phyloP scores from a whole-genome alignment of 345 rosid genomes.

The Boechera stricta region DNA sequence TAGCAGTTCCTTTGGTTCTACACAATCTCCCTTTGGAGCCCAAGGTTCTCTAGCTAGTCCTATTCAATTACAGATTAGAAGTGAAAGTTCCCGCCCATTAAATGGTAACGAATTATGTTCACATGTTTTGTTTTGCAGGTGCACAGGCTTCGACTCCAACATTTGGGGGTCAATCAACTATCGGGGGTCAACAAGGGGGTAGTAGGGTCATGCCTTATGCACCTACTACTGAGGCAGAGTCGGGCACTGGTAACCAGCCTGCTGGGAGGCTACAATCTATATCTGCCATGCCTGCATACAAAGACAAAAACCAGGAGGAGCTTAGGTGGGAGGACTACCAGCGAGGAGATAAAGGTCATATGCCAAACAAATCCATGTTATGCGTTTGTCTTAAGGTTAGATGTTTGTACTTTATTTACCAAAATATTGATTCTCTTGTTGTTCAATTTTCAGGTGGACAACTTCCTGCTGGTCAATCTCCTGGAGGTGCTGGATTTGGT shows the following conservation, averaged over 20 bases:
- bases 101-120: conserved; percentile 7
- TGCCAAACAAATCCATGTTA: conserved; percentile 14
- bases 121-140: conserved; percentile 54
- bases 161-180: conserved; percentile 63
- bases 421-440: conserved; percentile 24
- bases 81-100: not conserved
- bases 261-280: conserved; percentile 82
- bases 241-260: conserved; percentile 53
- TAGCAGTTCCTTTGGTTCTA: conserved; percentile 62
- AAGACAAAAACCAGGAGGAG: conserved; percentile 86
- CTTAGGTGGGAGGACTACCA: conserved; percentile 97
- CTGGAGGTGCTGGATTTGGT: conserved; percentile 59
- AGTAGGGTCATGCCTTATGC: conserved; percentile 75
- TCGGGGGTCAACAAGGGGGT: conserved; percentile 80
- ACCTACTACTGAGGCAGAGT: conserved; percentile 69
- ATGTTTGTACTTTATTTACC: conserved; percentile 17
- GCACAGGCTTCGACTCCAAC: conserved; percentile 63
- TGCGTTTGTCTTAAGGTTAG: conserved; percentile 4
- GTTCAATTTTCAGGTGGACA: conserved; percentile 71
- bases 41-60: conserved; percentile 72
- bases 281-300: conserved; percentile 81
- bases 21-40: conserved; percentile 66
- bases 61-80: not conserved
- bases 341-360: conserved; percentile 89
- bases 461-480: conserved; percentile 60